phyloP scores from a whole-genome alignment of 2,329 filamentous ascomycete genomes.

The Exophiala dermatitidis region DNA sequence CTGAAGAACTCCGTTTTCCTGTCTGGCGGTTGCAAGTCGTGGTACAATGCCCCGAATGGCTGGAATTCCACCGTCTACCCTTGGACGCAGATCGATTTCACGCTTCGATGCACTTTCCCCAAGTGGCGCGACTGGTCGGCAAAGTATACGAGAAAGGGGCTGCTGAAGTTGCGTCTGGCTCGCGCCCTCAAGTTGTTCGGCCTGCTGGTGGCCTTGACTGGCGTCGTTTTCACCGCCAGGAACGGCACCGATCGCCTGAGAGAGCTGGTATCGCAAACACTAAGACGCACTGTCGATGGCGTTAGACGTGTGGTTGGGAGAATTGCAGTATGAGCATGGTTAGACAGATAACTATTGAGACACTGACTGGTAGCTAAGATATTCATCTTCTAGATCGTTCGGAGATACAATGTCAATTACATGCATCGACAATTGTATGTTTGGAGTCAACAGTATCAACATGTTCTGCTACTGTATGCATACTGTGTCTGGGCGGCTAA shows the following conservation, averaged over 20 bases:
- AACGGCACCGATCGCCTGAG: conserved; percentile 8
- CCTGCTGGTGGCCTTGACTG: conserved; percentile 8
- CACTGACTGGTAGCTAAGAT: too few relatives aligned
- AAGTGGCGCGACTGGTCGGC: conserved; percentile 50
- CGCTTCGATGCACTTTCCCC: conserved; percentile 46
- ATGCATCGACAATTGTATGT: too few relatives aligned
- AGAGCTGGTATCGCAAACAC: neutral
- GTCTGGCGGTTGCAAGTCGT: conserved; percentile 42
- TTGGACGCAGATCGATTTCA: conserved; percentile 48
- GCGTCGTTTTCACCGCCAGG: conserved; percentile 5
- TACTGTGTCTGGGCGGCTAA: too few relatives aligned
- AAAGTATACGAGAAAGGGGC: conserved; percentile 44
- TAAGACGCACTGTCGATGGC: conserved; percentile 3
- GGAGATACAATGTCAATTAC: too few relatives aligned
- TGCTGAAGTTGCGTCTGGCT: conserved; percentile 29
- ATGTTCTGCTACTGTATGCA: too few relatives aligned
- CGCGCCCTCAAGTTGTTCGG: conserved; percentile 22
- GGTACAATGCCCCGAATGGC: conserved; percentile 43
- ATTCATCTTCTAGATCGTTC: too few relatives aligned
- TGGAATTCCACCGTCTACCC: conserved; percentile 48
- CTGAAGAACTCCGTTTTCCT: conserved; percentile 44
- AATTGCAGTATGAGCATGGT: neutral
- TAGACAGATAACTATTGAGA: too few relatives aligned
- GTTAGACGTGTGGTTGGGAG: conserved; percentile 1
- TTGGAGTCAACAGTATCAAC: too few relatives aligned